Conservation (phyloP, 768 basidiomycete species). For the Mycena pura region DNA sequence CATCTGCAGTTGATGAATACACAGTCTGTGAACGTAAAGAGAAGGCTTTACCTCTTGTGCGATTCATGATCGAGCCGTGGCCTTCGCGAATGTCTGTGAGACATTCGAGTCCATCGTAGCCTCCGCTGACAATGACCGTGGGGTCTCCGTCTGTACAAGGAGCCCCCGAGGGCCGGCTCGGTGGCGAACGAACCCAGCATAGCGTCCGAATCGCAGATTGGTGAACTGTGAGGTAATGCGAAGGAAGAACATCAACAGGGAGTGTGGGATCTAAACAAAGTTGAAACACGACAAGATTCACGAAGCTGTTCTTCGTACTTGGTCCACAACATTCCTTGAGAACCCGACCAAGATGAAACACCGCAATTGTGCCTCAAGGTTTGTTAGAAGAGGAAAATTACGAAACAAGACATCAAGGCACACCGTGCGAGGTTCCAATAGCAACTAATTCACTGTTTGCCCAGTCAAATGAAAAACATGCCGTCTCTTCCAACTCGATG, state of each 20-base stretch:
- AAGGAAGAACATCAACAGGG: slow-evolving; percentile 61
- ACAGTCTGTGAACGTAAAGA: not conserved
- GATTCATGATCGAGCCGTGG: slow-evolving; percentile 70
- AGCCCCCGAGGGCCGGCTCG: slow-evolving; percentile 53
- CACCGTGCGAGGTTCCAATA: slow-evolving; percentile 86
- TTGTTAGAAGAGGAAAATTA: slow-evolving; percentile 8
- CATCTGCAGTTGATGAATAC: slow-evolving; percentile 52
- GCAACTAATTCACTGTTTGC: slow-evolving; percentile 84
- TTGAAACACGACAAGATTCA: not conserved
- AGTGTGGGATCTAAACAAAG: slow-evolving; percentile 31
- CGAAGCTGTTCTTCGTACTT: slow-evolving; percentile 35
- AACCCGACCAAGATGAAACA: slow-evolving; percentile 59
- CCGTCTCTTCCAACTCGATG: slow-evolving; percentile 77
- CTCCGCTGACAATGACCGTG: slow-evolving; percentile 75
- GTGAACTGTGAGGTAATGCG: slow-evolving; percentile 75
- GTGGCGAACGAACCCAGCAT: slow-evolving; percentile 76
- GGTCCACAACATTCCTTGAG: slow-evolving; percentile 40
- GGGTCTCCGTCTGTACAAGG: slow-evolving; percentile 62
- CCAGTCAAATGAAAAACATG: slow-evolving; percentile 89
- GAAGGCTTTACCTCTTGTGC: slow-evolving; percentile 67
- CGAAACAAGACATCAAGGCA: not conserved
- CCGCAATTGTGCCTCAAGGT: slow-evolving; percentile 58
- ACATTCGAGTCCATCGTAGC: slow-evolving; percentile 81
- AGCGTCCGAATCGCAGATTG: slow-evolving; percentile 82
- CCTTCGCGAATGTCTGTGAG: slow-evolving; percentile 81